phyloP scores from a whole-genome alignment of 352 stramenopile genomes.

The Blastocystis sp. region DNA sequence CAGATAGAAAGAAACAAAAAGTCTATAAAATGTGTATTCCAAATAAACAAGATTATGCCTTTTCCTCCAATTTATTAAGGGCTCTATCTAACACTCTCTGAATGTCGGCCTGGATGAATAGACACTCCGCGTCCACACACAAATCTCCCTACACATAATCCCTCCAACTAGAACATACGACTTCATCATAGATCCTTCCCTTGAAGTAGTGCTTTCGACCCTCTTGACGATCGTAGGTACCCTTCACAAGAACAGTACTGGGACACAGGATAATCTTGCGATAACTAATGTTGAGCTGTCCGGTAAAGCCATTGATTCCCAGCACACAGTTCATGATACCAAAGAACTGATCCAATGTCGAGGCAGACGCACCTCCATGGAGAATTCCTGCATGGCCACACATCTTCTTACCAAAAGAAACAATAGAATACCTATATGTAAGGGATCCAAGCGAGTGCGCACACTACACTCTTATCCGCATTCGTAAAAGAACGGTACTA shows the following conservation, averaged over 20 bases:
- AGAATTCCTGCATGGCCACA: slow-evolving; percentile 49
- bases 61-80: not conserved
- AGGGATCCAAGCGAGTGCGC: not conserved
- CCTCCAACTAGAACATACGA: not conserved
- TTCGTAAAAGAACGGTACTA: slow-evolving; percentile 44
- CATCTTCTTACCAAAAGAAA: slow-evolving; percentile 29
- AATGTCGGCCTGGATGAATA: slow-evolving; percentile 50
- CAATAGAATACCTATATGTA: slow-evolving; percentile 19
- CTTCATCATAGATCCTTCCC: slow-evolving; percentile 11
- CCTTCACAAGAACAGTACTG: slow-evolving; percentile 25
- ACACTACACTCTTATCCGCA: not conserved
- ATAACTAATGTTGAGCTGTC: slow-evolving; percentile 31
- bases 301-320: slow-evolving; percentile 25
- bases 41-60: slow-evolving; percentile 12
- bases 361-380: slow-evolving; percentile 22
- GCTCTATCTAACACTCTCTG: slow-evolving; percentile 13
- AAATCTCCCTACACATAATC: not conserved
- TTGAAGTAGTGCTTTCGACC: slow-evolving; percentile 50
- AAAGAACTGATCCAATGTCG: slow-evolving; percentile 53
- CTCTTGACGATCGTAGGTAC: not conserved
- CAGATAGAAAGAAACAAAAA: not conserved
- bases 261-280: slow-evolving; percentile 51
- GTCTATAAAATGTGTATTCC: not conserved
- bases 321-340: slow-evolving; percentile 43
- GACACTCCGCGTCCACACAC: slow-evolving; percentile 37